Base-by-base conservation (phyloP, 169 alveolate species). In the Theileria parva region DNA sequence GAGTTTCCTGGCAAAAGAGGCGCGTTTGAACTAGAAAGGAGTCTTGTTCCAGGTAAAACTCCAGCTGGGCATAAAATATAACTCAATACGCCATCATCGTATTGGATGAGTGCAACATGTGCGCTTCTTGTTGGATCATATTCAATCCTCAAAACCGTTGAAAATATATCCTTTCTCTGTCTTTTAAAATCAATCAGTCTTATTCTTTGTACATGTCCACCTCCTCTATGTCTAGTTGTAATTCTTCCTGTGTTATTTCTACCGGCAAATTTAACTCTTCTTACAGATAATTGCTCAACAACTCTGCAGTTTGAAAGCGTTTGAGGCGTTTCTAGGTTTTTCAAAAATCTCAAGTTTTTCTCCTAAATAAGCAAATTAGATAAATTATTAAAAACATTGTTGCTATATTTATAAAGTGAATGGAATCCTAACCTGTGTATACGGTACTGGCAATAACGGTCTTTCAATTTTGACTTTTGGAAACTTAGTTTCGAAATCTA, bases 31-130 rank as follows among this genome's bases (percentile, higher is more conserved):
- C 95, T 89, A 32, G 97, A 93, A 19, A 95, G 68, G 39, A 95
- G 80, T 59, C 91, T 89, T 78, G 92, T 93, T 0, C 97, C 97
- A 1, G 97, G 96, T 21, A 95, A 87, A 57, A 92, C 75, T 12
- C 95, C 90, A 50, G 88, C 90, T 23, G 96, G 92, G 51, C 96
- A 95, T 66, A 94, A 79, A 23, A 95, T 92, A 87, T 95, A 95
- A 57, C 96, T 92, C 66, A 95, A 84, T 23, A 93, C 97, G 13
- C 97, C 97, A 68, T 88, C 97, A 63, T 92, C 94, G 79, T 95
- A 94, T 87, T 95, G 97, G 30, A 93, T 69, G 67, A 93, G 85
- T 4, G 96, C 96, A 34, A 92, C 81, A 74, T 93, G 95, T 34
- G 96, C 93, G 32, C 95, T 86, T 53, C 96, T 71, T 13, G 92